These are phyloP conservation scores for Trichoderma sp. DNA, from an alignment of 2,329 filamentous ascomycete genomes.

Conservation along the genomic window DNA sequence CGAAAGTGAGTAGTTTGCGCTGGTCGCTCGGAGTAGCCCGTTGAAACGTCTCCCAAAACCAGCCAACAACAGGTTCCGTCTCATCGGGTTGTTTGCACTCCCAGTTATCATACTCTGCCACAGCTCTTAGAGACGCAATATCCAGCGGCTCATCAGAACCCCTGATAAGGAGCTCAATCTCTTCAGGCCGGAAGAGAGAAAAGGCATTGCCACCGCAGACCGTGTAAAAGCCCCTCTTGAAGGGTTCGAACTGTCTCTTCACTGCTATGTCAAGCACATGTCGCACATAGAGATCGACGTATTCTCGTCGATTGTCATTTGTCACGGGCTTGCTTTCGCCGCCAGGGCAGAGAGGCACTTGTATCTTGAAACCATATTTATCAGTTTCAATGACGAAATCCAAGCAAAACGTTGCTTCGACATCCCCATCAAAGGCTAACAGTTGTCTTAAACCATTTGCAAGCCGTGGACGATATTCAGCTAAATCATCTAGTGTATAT, in stretches of 20 bases:
- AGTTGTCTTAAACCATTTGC: slow-evolving; percentile 73
- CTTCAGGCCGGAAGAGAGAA: slow-evolving; percentile 81
- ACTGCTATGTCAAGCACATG: slow-evolving; percentile 78
- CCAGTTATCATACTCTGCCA: slow-evolving; percentile 84
- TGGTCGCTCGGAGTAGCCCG: slow-evolving; percentile 64
- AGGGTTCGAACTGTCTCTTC: slow-evolving; percentile 81
- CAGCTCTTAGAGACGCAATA: slow-evolving; percentile 68
- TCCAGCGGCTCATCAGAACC: slow-evolving; percentile 83
- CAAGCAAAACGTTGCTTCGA: slow-evolving; percentile 73
- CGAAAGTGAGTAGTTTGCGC: slow-evolving; percentile 75
- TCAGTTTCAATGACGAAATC: slow-evolving; percentile 78
- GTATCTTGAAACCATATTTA: slow-evolving; percentile 65
- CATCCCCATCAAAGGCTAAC: slow-evolving; percentile 79
- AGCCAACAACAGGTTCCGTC: slow-evolving; percentile 65
- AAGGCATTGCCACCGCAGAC: slow-evolving; percentile 87
- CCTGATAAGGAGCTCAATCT: slow-evolving; percentile 83
- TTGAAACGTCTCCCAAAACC: slow-evolving; percentile 87
- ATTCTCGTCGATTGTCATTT: slow-evolving; percentile 79
- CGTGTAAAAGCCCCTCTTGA: slow-evolving; percentile 90
- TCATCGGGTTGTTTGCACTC: slow-evolving; percentile 52
- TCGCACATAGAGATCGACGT: slow-evolving; percentile 79
- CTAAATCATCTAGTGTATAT: slow-evolving; percentile 76
- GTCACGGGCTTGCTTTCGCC: slow-evolving; percentile 75
- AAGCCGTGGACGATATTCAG: slow-evolving; percentile 73
- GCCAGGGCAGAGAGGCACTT: slow-evolving; percentile 68